phyloP scores from a whole-genome alignment of 495 filamentous ascomycete genomes.

The Alectoria sarmentosa region DNA sequence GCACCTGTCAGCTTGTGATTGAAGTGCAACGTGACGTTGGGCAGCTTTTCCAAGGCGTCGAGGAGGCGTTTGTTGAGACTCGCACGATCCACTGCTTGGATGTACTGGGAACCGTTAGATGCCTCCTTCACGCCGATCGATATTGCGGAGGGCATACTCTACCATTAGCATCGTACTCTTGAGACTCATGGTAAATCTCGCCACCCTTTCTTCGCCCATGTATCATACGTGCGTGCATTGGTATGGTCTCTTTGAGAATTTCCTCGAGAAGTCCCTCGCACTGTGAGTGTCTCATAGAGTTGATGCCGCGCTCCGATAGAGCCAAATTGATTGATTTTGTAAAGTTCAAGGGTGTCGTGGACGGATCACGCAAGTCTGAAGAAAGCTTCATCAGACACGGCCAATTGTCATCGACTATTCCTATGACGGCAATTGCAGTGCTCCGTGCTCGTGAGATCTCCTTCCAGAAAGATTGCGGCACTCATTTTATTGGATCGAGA shows the following conservation, averaged over 20 bases:
- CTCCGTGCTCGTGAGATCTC: background rate
- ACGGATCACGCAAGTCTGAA: constrained; percentile 75
- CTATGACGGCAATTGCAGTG: background rate
- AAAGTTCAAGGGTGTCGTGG: constrained; percentile 85
- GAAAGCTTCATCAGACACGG: constrained; percentile 7
- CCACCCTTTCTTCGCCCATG: constrained; percentile 63
- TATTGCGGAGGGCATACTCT: constrained; percentile 46
- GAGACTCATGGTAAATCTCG: constrained; percentile 64
- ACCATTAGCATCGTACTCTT: constrained; percentile 86
- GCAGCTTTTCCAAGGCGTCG: constrained; percentile 71
- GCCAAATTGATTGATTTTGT: constrained; percentile 97
- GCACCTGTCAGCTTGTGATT: constrained; percentile 84
- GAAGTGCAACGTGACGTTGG: constrained; percentile 87
- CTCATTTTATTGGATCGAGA: too few relatives aligned
- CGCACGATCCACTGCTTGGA: constrained; percentile 65
- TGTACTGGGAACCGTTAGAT: constrained; percentile 26
- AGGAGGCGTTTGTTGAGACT: constrained; percentile 79
- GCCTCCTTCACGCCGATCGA: constrained; percentile 12
- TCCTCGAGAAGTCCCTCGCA: constrained; percentile 59
- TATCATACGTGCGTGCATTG: constrained; percentile 97
- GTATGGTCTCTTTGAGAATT: constrained; percentile 70
- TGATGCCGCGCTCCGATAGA: constrained; percentile 89
- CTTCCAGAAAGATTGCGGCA: too few relatives aligned
- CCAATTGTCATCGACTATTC: background rate
- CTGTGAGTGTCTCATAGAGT: constrained; percentile 64